phyloP scores from a whole-genome alignment of 1,284 basidiomycete genomes.

The Malassezia furfur region DNA sequence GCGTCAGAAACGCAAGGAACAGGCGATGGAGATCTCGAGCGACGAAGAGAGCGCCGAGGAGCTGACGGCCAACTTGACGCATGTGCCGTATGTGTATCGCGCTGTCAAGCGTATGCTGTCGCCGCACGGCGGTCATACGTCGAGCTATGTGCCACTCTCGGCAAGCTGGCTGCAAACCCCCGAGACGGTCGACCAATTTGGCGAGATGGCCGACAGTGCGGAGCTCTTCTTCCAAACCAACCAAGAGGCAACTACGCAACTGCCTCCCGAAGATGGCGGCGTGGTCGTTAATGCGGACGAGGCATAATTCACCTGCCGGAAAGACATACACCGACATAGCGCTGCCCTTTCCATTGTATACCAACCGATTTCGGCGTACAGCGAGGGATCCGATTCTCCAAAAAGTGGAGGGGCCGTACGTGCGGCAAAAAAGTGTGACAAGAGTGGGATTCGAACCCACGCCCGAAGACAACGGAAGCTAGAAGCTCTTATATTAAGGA shows the following conservation, averaged over 20 bases:
- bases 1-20: background rate
- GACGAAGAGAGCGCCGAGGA: slow-evolving; percentile 3
- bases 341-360: too few species aligned
- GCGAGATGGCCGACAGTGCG: background rate
- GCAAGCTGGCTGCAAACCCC: slow-evolving; percentile 1
- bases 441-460: slow-evolving; percentile 35
- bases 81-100: slow-evolving; percentile 19
- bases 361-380: too few species aligned
- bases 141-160: slow-evolving; percentile 4
- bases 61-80: background rate
- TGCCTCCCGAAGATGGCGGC: too few species aligned
- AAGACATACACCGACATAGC: too few species aligned
- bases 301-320: too few species aligned
- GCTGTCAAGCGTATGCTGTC: slow-evolving; percentile 11
- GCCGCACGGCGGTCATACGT: background rate
- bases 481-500: slow-evolving; percentile 18
- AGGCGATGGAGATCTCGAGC: background rate
- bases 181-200: background rate
- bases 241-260: background rate
- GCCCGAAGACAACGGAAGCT: slow-evolving; percentile 26
- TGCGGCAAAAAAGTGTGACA: slow-evolving; percentile 21
- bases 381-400: too few species aligned
- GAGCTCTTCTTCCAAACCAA: background rate
- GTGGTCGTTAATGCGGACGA: too few species aligned
- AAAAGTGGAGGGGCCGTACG: background rate